Percentiles rank a stretch among this genome's conserved stretches.
Evolutionary conservation across 2,329 filamentous ascomycete genomes (phyloP).

Genomic region (Beauveria asiatica): DNA sequence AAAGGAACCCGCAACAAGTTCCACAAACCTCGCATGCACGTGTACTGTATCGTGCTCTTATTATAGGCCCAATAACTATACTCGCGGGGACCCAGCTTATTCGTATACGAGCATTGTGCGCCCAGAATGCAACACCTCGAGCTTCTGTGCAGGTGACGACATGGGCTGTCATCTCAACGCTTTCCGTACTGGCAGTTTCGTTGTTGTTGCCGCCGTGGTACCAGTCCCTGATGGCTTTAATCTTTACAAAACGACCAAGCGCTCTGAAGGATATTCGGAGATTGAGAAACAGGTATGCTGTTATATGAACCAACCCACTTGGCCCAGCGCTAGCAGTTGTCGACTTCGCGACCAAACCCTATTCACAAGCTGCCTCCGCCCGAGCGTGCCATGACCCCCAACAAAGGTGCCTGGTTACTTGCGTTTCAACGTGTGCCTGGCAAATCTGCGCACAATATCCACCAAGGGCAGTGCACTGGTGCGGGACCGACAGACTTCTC

Average conservation of each 20-base stretch:
- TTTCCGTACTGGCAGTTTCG: not conserved
- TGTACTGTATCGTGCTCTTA: not conserved
- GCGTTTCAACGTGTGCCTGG: not conserved
- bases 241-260: not conserved
- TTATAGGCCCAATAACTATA: not conserved
- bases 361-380: not conserved
- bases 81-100: not conserved
- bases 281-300: not conserved
- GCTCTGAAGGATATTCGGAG: not conserved
- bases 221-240: not conserved
- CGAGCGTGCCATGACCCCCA: not conserved
- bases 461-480: not conserved
- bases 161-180: not conserved
- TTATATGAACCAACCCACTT: not conserved
- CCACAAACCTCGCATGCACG: not conserved
- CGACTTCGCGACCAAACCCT: not conserved
- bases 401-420: not conserved
- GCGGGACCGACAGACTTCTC: not conserved
- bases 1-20: not conserved
- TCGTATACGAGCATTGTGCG: conserved; percentile 1
- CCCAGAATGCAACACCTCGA: not conserved
- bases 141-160: not conserved
- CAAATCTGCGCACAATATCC: not conserved
- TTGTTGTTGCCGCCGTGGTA: not conserved
- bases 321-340: not conserved